phyloP scores from a whole-genome alignment of 768 basidiomycete species.

The Rhizopogon rudus region DNA sequence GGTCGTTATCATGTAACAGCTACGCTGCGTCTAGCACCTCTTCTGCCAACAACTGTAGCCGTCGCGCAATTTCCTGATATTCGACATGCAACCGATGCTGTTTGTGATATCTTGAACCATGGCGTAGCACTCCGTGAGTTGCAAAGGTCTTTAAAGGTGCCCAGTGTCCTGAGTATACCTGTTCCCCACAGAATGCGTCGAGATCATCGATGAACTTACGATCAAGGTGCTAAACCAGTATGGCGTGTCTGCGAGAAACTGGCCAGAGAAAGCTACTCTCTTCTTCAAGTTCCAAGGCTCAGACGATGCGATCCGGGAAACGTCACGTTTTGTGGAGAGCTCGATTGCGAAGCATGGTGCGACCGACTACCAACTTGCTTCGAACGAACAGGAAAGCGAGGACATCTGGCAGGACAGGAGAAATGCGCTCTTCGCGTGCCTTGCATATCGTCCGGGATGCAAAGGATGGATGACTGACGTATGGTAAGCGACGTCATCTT shows the following conservation, averaged over 20 bases:
- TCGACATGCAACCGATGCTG: constrained; percentile 34
- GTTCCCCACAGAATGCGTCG: constrained; percentile 33
- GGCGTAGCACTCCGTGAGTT: constrained; percentile 23
- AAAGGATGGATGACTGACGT: constrained; percentile 39
- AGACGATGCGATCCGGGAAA: constrained; percentile 25
- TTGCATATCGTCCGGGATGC: constrained; percentile 28
- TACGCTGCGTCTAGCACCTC: constrained; percentile 72
- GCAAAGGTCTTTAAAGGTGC: not conserved
- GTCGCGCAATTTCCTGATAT: constrained; percentile 39
- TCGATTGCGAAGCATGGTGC: constrained; percentile 34
- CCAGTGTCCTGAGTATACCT: not conserved
- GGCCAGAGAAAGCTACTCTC: constrained; percentile 30
- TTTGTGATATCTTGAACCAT: constrained; percentile 32
- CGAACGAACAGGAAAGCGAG: constrained; percentile 31
- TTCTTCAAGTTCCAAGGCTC: constrained; percentile 43
- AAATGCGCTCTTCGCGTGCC: constrained; percentile 19
- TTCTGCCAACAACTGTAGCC: constrained; percentile 75
- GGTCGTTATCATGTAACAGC: constrained; percentile 32
- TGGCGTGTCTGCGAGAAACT: constrained; percentile 22
- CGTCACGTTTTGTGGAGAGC: constrained; percentile 25
- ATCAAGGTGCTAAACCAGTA: constrained; percentile 22
- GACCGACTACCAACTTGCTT: constrained; percentile 32
- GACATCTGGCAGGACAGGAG: constrained; percentile 33
- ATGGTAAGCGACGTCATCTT: constrained; percentile 12
- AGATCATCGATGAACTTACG: constrained; percentile 36